phyloP scores from a whole-genome alignment of 164 flowering plant species.

The Nelumbo lutea region DNA sequence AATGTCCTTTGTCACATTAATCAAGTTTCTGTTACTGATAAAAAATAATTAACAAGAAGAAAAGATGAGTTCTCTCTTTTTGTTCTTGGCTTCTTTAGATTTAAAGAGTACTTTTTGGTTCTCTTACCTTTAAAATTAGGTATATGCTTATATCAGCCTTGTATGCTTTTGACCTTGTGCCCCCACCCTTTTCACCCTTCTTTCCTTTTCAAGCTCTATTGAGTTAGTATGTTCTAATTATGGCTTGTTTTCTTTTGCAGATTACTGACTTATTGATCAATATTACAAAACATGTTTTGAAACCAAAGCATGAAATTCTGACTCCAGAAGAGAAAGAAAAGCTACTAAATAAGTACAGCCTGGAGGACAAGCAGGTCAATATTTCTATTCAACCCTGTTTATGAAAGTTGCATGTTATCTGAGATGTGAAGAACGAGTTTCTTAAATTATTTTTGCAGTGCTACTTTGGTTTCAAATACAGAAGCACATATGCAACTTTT shows the following conservation, averaged over 20 bases:
- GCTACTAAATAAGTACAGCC: conserved; percentile 54
- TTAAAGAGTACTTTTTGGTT: no score
- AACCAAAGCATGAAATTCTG: conserved; percentile 74
- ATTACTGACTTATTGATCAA: conserved; percentile 28
- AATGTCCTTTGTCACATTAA: no score
- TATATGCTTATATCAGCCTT: background rate
- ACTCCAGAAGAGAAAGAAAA: conserved; percentile 54
- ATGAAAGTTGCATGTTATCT: background rate
- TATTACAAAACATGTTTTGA: conserved; percentile 70
- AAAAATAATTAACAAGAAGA: no score
- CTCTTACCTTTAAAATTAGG: no score
- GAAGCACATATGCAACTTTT: no score
- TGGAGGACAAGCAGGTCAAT: conserved; percentile 83
- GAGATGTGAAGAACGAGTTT: background rate
- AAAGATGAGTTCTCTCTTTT: no score
- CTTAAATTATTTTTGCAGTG: background rate
- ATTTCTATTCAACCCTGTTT: background rate
- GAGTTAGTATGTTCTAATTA: conserved; percentile 1
- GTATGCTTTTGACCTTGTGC: background rate
- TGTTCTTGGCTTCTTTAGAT: no score
- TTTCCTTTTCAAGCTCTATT: background rate
- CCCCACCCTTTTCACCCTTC: background rate
- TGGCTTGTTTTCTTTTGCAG: conserved; percentile 19
- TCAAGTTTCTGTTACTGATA: no score
- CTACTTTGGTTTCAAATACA: background rate